Evolutionary conservation across 1,284 basidiomycete genomes (phyloP), one percentile per base, ranked within the genome.

Genomic region (Takashimella tepidaria): DNA sequence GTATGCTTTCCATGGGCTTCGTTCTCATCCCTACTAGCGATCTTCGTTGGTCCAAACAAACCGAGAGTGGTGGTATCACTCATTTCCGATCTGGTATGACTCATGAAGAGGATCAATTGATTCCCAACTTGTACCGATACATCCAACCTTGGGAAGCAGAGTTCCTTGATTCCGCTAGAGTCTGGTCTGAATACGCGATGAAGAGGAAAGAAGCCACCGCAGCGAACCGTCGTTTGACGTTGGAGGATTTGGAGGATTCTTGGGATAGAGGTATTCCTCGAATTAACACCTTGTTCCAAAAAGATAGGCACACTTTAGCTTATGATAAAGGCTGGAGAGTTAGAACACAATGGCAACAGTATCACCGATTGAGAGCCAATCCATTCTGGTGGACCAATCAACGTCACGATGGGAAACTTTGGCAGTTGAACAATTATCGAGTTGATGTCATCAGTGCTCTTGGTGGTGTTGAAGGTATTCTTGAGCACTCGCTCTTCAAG

Each of bases 161-260:
- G 75, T 98, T 99, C 79, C 77, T 96, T 60, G 96, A 99, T 73
- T 96, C 92, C 4, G 92, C 92, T 41, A 90, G 96, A 60, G 96
- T 98, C 24, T 99, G 96, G 96, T 91, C 89, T 2, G 96, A 99
- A 77, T 98, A 99, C 74, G 96, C 96, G 0, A 90, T 97, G 89
- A 99, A 98, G 82, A 82, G 96, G 61, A 98, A 98, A 76, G 96
- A 99, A 73, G 96, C 95, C 20, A 95, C 92, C 60, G 92, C 95
- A 2, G 91, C 97, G 73, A 98, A 98, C 76, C 87, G 95, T 55
- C 86, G 96, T 22, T 79, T 98, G 46, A 98, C 93, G 1, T 80
- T 97, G n/a, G 93, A 98, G 72, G 93, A 97, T 80, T 80, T 97
- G 21, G 92, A 97, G 73, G 92, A 97, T 70, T 92, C 88, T 68